phyloP scores from a whole-genome alignment of 148 eudicot genomes.

The Vaccinium macrocarpon region DNA sequence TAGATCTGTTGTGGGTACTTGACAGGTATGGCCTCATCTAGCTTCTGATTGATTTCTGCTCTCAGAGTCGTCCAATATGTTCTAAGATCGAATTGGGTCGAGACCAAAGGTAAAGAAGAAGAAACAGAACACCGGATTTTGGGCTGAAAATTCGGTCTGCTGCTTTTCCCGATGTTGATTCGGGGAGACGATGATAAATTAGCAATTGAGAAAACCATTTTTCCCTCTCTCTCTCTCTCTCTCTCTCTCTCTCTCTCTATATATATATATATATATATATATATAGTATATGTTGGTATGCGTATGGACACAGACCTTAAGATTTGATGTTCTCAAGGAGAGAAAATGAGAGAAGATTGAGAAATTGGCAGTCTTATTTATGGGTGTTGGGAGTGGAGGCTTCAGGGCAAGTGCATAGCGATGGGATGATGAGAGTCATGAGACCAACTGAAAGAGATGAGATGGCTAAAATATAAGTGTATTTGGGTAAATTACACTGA shows the following conservation, averaged over 20 bases:
- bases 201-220: constrained; percentile 33
- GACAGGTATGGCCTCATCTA: constrained; percentile 73
- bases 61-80: constrained; percentile 68
- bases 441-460: too few species aligned
- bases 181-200: constrained; percentile 31
- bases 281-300: too few species aligned
- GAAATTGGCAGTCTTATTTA: neutral
- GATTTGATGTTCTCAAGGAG: neutral
- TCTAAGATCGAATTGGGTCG: constrained; percentile 57
- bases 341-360: too few species aligned
- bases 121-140: constrained; percentile 27
- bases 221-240: neutral
- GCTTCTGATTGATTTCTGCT: constrained; percentile 62
- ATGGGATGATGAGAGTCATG: too few species aligned
- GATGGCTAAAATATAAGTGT: too few species aligned
- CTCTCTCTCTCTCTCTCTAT: neutral
- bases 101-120: constrained; percentile 12
- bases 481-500: too few species aligned
- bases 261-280: neutral
- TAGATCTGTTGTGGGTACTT: constrained; percentile 73
- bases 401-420: neutral
- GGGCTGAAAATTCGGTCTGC: constrained; percentile 19
- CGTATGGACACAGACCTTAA: too few species aligned
- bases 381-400: neutral
- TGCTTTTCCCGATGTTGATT: constrained; percentile 21